Conservation (phyloP, 805 yeast genomes). For the Candida maltosa region DNA sequence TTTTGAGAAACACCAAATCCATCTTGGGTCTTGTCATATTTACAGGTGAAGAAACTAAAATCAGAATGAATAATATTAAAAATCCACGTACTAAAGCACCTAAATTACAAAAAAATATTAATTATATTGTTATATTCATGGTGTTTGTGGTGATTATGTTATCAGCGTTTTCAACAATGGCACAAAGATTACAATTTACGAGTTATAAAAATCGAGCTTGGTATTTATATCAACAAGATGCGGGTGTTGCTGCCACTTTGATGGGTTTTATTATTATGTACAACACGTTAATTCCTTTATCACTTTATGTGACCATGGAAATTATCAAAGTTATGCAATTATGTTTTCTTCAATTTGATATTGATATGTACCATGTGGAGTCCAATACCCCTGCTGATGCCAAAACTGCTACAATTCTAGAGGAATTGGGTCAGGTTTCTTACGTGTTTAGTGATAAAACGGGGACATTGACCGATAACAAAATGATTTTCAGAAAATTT, state of each 20-base stretch:
- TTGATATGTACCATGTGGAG: conserved; percentile 87
- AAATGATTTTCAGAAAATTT: conserved; percentile 88
- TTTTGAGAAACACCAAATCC: conserved; percentile 76
- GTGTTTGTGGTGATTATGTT: conserved; percentile 73
- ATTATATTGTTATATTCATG: conserved; percentile 83
- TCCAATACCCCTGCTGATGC: conserved; percentile 92
- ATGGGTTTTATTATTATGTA: conserved; percentile 98
- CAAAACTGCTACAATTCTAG: conserved; percentile 90
- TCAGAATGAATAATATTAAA: conserved; percentile 89
- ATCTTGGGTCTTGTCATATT: conserved; percentile 80
- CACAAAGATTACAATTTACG: conserved; percentile 54
- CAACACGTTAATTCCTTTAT: conserved; percentile 91
- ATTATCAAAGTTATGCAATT: conserved; percentile 88
- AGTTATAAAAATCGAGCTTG: conserved; percentile 47
- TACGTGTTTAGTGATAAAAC: conserved; percentile 95
- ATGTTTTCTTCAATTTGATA: conserved; percentile 77
- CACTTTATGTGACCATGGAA: conserved; percentile 95
- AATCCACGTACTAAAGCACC: conserved; percentile 94
- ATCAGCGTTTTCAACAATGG: conserved; percentile 80
- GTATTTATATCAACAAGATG: conserved; percentile 74
- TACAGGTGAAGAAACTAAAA: conserved; percentile 94
- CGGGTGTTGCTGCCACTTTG: conserved; percentile 81
- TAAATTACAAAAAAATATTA: conserved; percentile 78
- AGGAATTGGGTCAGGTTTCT: conserved; percentile 95
- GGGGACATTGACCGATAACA: conserved; percentile 92